phyloP scores from a whole-genome alignment of 2,329 filamentous ascomycete species.

The Sordariomycetes sp. region DNA sequence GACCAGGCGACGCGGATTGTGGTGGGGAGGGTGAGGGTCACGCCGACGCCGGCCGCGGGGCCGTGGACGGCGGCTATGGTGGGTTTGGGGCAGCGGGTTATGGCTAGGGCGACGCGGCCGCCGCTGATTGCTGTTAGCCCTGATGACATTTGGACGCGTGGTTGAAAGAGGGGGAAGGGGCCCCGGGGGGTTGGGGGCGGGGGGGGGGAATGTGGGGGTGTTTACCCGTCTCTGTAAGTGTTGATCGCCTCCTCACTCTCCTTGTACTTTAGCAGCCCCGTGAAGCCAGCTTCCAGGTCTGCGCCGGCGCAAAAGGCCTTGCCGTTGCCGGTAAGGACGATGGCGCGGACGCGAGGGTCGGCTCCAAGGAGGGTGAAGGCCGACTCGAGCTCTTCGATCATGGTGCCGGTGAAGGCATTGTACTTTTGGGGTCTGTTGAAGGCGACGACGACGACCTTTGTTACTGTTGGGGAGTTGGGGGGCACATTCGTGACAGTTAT shows the following conservation, averaged over 20 bases:
- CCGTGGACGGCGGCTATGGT: slow-evolving; percentile 68
- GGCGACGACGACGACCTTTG: slow-evolving; percentile 44
- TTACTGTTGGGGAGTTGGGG: slow-evolving; percentile 1
- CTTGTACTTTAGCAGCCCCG: slow-evolving; percentile 22
- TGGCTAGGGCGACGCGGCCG: slow-evolving; percentile 50
- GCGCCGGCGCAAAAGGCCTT: slow-evolving; percentile 56
- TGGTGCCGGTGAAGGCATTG: slow-evolving; percentile 36
- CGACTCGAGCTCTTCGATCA: slow-evolving; percentile 5
- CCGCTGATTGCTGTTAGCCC: background rate
- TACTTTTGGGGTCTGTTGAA: slow-evolving; percentile 44
- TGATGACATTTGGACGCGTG: background rate
- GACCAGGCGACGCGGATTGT: slow-evolving; percentile 55
- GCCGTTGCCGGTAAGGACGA: slow-evolving; percentile 49
- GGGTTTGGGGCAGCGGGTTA: slow-evolving; percentile 54
- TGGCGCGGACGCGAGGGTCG: slow-evolving; percentile 46
- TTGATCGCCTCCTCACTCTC: slow-evolving; percentile 13
- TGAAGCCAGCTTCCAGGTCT: slow-evolving; percentile 43
- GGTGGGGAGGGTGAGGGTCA: slow-evolving; percentile 62
- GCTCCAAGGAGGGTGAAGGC: slow-evolving; percentile 32
- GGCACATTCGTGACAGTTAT: slow-evolving; percentile 5
- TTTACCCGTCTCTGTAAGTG: slow-evolving; percentile 1
- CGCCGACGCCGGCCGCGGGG: slow-evolving; percentile 60
- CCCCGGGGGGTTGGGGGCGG: too few species aligned
- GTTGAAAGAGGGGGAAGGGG: background rate
- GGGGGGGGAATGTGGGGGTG: too few species aligned